phyloP scores from a whole-genome alignment of 1,284 basidiomycete genomes.

The Schizophyllum commune region DNA sequence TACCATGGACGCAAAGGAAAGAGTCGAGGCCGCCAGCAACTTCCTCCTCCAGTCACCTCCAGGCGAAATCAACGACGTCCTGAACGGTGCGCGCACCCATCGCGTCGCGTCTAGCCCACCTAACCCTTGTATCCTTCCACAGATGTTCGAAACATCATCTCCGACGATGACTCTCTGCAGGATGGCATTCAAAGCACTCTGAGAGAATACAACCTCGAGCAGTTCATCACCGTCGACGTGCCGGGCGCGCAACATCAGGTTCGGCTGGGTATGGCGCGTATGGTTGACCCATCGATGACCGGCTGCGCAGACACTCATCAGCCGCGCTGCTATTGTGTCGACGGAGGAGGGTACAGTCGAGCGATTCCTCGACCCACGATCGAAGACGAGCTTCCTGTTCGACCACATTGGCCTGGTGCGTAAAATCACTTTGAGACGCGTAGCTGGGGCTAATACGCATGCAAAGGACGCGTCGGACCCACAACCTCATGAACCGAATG shows the following conservation, averaged over 20 bases:
- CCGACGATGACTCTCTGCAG: constrained; percentile 77
- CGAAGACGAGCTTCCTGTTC: constrained; percentile 71
- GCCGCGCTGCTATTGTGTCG: constrained; percentile 49
- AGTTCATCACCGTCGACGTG: constrained; percentile 80
- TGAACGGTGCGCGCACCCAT: constrained; percentile 56
- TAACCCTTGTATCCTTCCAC: constrained; percentile 5
- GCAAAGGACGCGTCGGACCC: constrained; percentile 71
- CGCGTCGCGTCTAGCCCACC: neutral
- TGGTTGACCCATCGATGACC: neutral
- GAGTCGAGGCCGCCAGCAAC: constrained; percentile 62
- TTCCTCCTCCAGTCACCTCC: constrained; percentile 89
- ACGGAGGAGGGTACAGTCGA: constrained; percentile 39
- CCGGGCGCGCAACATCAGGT: constrained; percentile 70
- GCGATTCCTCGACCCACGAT: constrained; percentile 76
- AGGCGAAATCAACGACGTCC: constrained; percentile 92
- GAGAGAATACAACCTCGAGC: constrained; percentile 76
- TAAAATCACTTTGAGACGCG: constrained; percentile 13
- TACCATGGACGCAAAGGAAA: constrained; percentile 50
- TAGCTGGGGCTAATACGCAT: constrained; percentile 5
- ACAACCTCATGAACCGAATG: constrained; percentile 51
- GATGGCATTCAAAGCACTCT: constrained; percentile 70
- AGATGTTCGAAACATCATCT: constrained; percentile 87
- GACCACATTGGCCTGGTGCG: constrained; percentile 75
- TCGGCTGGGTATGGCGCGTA: constrained; percentile 11
- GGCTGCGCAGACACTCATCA: constrained; percentile 60